Evolutionary conservation across 169 alveolate genomes (phyloP).

Genomic region (Plasmodium fragile): DNA sequence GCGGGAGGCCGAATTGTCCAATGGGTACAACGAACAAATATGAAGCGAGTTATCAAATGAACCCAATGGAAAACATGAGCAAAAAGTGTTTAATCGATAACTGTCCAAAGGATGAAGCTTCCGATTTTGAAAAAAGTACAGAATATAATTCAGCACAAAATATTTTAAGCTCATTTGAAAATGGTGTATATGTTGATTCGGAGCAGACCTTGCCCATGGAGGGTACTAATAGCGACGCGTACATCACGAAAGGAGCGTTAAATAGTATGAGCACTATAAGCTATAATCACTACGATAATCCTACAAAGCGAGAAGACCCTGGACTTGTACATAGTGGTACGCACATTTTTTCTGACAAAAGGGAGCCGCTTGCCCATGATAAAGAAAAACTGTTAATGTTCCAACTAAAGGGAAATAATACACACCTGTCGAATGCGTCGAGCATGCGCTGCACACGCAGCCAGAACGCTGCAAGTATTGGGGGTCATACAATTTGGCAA

Average conservation of each 20-base stretch:
- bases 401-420: not conserved
- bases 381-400: not conserved
- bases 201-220: constrained; percentile 19
- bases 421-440: not conserved
- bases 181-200: not conserved
- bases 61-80: not conserved
- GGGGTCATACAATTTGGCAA: not conserved
- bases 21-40: not conserved
- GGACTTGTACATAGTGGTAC: not conserved
- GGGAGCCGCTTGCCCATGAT: not conserved
- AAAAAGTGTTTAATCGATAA: not conserved
- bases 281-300: not conserved
- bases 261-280: constrained; percentile 4
- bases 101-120: not conserved
- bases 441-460: not conserved
- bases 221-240: not conserved
- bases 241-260: not conserved
- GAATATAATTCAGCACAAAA: constrained; percentile 42
- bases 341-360: not conserved
- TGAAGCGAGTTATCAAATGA: not conserved
- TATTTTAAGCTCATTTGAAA: constrained; percentile 16
- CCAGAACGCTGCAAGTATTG: not conserved
- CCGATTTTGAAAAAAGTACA: constrained; percentile 13
- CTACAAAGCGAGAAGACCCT: not conserved
- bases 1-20: not conserved